Evolutionary conservation across 1,139 yeast genomes (phyloP), one percentile per base, ranked within the genome.

Genomic region (Eremothecium sinecaudum): DNA sequence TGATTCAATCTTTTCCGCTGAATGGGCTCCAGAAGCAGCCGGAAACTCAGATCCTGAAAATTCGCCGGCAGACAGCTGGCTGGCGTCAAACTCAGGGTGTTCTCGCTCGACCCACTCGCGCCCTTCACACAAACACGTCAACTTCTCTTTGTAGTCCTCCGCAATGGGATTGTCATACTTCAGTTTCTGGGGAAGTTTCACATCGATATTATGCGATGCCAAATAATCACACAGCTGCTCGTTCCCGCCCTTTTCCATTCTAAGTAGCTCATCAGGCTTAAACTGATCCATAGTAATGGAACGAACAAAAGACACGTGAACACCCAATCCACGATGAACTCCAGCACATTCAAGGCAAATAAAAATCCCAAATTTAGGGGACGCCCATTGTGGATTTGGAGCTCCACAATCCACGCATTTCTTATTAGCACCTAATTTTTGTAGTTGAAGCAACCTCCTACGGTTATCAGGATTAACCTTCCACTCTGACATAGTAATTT

Each of bases 321-420:
- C 98, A 24, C 99, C 99, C 36, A 90, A 67, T 20, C 95, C 94
- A 58, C 99, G 71, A 59, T 90, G 99, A 41, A 83, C 69, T 34
- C 98, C 96, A 25, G 97, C 95, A 68, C 98, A 90, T 61, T 90
- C 98, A 41, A 90, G 72, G 63, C 99, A 92, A 54, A 90, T 86
- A 59, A 86, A 86, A 42, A 87, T 79, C 37, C 98, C 99, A 61
- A 86, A 87, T 56, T 92, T 90, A 31, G 97, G 96, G 8, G 96
- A 83, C 4, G 98, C 95, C 99, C 99, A 90, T 53, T 92, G 95
- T 6, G 99, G 98, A 57, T 87, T 87, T 42, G 93, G 94, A 3
- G 96, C 94, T 25, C 70, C 72, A 61, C 98, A 92, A 61, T 90
- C 99, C 57, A 84, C 80, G 63, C 99, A 90, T 56, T 73, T 78